Evolutionary conservation across 495 filamentous ascomycete species (phyloP).

Genomic region (Tuber magnatum): DNA sequence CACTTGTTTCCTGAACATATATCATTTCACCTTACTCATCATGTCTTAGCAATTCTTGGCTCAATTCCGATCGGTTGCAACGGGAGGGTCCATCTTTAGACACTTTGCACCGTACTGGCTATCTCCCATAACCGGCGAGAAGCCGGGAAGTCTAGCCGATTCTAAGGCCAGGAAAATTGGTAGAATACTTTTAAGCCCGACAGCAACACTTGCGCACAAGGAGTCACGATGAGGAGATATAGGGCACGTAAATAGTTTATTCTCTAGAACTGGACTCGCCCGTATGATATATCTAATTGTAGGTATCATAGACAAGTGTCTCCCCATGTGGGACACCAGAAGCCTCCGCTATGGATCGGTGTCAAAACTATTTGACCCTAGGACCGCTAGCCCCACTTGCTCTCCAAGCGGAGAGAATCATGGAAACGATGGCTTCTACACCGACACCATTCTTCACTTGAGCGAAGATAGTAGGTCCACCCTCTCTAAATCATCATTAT

Average conservation of each 20-base stretch:
- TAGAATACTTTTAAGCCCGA: not conserved
- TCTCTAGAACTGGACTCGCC: not conserved
- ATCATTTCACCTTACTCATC: too few species aligned
- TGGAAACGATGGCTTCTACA: slow-evolving; percentile 72
- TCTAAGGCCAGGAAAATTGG: not conserved
- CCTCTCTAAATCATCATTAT: slow-evolving; percentile 51
- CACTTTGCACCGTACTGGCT: not conserved
- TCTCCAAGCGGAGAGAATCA: slow-evolving; percentile 91
- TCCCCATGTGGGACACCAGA: not conserved
- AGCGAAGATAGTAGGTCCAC: slow-evolving; percentile 93
- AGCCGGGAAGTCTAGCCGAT: not conserved
- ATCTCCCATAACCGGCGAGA: not conserved
- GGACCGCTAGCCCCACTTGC: slow-evolving; percentile 60
- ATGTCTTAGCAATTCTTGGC: too few species aligned
- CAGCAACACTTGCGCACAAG: not conserved
- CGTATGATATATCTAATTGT: not conserved
- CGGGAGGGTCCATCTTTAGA: too few species aligned
- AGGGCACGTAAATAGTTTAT: not conserved
- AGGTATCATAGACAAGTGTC: not conserved
- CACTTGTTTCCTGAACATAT: too few species aligned
- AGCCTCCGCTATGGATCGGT: not conserved
- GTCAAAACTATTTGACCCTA: not conserved
- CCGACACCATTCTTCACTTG: slow-evolving; percentile 88
- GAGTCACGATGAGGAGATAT: not conserved
- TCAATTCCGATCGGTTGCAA: too few species aligned